A percentile compares a stretch with the other conserved stretches of the same genome.
These are phyloP conservation scores for Dimargaris xerosporica DNA, from an alignment of 192 early-diverging fungal genomes.

Conservation along the genomic window DNA sequence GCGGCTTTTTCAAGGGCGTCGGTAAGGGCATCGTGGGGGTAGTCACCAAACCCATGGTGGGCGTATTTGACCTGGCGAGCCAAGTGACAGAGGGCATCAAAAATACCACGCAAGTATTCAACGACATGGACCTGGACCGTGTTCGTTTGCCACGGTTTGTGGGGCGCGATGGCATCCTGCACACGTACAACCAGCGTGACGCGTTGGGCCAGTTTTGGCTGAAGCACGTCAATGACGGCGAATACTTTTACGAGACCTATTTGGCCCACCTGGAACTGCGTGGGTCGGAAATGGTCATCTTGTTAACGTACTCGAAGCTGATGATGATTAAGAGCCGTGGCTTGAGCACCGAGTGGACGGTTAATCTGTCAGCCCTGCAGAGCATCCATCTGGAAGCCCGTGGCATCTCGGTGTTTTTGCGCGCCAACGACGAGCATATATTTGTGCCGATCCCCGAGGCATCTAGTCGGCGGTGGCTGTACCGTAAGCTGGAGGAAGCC, in stretches of 20 bases:
- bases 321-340: slow-evolving; percentile 56
- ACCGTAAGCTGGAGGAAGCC: slow-evolving; percentile 48
- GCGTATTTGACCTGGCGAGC: slow-evolving; percentile 86
- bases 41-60: slow-evolving; percentile 90
- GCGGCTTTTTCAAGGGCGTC: slow-evolving; percentile 89
- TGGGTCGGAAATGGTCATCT: slow-evolving; percentile 67
- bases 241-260: slow-evolving; percentile 69
- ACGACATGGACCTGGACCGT: slow-evolving; percentile 67
- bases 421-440: slow-evolving; percentile 35
- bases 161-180: slow-evolving; percentile 67
- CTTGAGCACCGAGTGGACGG: slow-evolving; percentile 71
- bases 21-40: slow-evolving; percentile 87
- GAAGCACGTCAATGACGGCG: slow-evolving; percentile 58
- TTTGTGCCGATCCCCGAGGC: slow-evolving; percentile 60
- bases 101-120: slow-evolving; percentile 84
- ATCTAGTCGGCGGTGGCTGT: slow-evolving; percentile 48
- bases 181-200: slow-evolving; percentile 55
- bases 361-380: slow-evolving; percentile 50
- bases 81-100: slow-evolving; percentile 88
- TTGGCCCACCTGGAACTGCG: slow-evolving; percentile 72
- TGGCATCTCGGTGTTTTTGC: slow-evolving; percentile 56
- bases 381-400: slow-evolving; percentile 52
- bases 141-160: slow-evolving; percentile 74
- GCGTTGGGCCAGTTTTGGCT: slow-evolving; percentile 79
- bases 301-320: slow-evolving; percentile 67